Evolutionary conservation across 2,329 filamentous ascomycete species (phyloP).

Genomic region (Exutisphaerella laricina): DNA sequence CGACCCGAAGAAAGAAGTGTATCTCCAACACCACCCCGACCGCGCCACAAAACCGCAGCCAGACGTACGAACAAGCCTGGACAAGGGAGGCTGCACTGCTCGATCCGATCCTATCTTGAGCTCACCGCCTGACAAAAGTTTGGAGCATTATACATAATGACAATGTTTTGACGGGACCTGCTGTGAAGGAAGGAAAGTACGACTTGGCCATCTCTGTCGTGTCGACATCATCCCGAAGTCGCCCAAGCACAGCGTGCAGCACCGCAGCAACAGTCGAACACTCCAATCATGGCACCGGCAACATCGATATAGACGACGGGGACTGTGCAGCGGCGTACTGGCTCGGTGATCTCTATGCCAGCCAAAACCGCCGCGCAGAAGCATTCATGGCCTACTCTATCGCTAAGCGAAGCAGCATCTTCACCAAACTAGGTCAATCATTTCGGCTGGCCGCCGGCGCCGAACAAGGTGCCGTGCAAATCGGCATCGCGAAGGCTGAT

Average conservation of each 20-base stretch:
- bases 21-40: background rate
- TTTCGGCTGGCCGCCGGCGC: conserved; percentile 1
- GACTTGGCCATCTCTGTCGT: background rate
- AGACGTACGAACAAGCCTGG: background rate
- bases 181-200: too few species aligned
- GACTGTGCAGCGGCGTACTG: conserved; percentile 27
- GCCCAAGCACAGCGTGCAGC: too few species aligned
- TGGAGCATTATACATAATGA: background rate
- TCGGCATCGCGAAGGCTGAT: conserved; percentile 6
- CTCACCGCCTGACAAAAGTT: background rate
- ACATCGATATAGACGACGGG: conserved; percentile 21
- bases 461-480: conserved; percentile 9
- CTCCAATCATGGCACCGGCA: too few species aligned
- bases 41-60: background rate
- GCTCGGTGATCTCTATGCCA: conserved; percentile 23
- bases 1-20: background rate
- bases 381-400: conserved; percentile 24
- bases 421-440: background rate
- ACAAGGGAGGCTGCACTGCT: background rate
- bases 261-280: too few species aligned
- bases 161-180: background rate
- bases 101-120: conserved; percentile 1
- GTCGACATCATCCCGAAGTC: too few species aligned
- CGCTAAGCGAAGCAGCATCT: conserved; percentile 15
- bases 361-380: conserved; percentile 21